A percentile compares a stretch with the other conserved stretches of the same genome.
Conservation (phyloP, 192 early-diverging fungal genomes). For the Backusella parvicylindrica region DNA sequence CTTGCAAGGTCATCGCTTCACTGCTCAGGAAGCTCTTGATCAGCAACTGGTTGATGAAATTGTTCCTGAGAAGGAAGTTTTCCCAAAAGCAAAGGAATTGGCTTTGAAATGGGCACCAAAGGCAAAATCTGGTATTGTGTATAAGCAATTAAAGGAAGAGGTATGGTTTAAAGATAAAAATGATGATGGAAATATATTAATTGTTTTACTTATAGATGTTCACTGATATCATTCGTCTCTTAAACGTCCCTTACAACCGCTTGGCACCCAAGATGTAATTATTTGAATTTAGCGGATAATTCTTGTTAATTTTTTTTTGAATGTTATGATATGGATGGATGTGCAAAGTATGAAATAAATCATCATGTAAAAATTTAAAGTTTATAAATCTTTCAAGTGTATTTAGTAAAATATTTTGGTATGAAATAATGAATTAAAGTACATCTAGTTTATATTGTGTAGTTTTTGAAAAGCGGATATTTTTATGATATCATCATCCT, state of each 20-base stretch:
- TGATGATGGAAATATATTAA: neutral
- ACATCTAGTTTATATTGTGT: too few species aligned
- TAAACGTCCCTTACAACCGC: constrained; percentile 25
- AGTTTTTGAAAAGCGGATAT: too few species aligned
- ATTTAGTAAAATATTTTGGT: too few species aligned
- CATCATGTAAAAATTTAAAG: too few species aligned
- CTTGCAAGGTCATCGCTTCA: constrained; percentile 58
- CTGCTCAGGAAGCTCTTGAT: constrained; percentile 56
- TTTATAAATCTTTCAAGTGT: too few species aligned
- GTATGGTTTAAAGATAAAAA: constrained; percentile 22
- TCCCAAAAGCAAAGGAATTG: constrained; percentile 49
- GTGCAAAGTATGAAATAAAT: too few species aligned
- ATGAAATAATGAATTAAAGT: too few species aligned
- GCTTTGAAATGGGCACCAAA: constrained; percentile 53
- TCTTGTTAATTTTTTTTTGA: too few species aligned
- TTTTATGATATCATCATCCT: too few species aligned
- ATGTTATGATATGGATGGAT: too few species aligned
- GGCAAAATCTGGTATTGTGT: constrained; percentile 50
- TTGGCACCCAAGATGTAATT: constrained; percentile 27
- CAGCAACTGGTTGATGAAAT: constrained; percentile 57
- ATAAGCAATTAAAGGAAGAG: constrained; percentile 62
- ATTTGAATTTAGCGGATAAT: neutral
- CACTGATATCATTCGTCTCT: constrained; percentile 10
- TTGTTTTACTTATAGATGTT: constrained; percentile 28
- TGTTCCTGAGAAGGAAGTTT: constrained; percentile 45